These are phyloP conservation scores for Hirsutella rhossiliensis DNA, from an alignment of 2,329 filamentous ascomycete species.

Conservation along the genomic window DNA sequence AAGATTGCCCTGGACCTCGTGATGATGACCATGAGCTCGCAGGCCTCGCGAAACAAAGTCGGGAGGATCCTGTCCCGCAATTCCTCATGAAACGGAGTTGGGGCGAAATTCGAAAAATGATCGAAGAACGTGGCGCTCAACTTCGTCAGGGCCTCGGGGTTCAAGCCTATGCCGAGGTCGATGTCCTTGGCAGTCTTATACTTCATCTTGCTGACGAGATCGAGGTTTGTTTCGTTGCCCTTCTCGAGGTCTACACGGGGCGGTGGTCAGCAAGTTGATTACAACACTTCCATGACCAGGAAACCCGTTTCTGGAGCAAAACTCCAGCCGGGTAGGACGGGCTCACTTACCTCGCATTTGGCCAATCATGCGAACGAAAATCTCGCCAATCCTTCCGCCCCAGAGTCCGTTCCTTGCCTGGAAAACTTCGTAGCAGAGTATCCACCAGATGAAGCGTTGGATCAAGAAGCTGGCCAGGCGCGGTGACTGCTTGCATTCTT, in stretches of 20 bases:
- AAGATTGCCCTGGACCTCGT: neutral
- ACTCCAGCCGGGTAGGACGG: too few relatives aligned
- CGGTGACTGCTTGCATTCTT: neutral
- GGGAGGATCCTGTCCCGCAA: neutral
- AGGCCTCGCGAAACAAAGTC: neutral
- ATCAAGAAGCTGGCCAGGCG: neutral
- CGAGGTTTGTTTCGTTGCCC: neutral
- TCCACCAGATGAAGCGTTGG: neutral
- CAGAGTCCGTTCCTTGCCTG: neutral
- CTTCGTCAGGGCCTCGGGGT: neutral
- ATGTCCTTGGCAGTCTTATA: neutral
- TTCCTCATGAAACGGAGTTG: too few relatives aligned
- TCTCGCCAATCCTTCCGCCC: neutral
- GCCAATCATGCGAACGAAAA: neutral
- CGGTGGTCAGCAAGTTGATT: neutral
- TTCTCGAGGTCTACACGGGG: neutral
- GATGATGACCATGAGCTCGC: neutral
- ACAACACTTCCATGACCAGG: too few relatives aligned
- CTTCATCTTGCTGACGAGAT: constrained; percentile 1
- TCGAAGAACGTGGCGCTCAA: neutral
- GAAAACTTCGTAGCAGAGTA: neutral
- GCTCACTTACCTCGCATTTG: neutral
- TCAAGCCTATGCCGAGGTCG: neutral
- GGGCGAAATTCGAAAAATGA: neutral
- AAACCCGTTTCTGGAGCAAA: too few relatives aligned